A percentile compares a stretch with the other conserved stretches of the same genome.
Conservation (phyloP, 345 rosid species). For the Euphorbia peplus region DNA sequence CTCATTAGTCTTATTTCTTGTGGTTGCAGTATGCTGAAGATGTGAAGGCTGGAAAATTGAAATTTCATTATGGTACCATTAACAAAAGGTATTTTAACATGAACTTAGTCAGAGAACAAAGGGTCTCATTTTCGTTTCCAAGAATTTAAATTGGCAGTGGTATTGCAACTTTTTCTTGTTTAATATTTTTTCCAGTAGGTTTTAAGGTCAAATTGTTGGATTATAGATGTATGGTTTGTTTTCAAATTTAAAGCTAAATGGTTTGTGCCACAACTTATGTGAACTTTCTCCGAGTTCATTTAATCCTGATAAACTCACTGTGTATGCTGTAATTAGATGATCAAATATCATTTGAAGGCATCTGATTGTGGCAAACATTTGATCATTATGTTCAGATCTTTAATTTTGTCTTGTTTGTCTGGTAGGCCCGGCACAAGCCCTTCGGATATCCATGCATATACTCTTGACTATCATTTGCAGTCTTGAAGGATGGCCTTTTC, state of each 20-base stretch:
- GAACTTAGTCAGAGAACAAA: neutral
- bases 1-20: constrained; percentile 11
- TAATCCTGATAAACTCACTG: too few species aligned
- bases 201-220: neutral
- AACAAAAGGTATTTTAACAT: constrained; percentile 59
- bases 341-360: too few species aligned
- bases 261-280: neutral
- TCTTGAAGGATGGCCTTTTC: constrained; percentile 34
- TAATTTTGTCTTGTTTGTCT: constrained; percentile 8
- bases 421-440: constrained; percentile 91
- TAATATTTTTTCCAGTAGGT: neutral
- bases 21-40: constrained; percentile 76
- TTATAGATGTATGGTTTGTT: neutral
- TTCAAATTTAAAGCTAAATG: neutral
- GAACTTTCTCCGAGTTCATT: neutral
- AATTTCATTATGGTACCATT: constrained; percentile 87
- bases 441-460: constrained; percentile 71
- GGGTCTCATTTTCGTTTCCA: neutral
- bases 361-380: too few species aligned
- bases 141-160: neutral
- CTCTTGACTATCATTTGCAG: constrained; percentile 76
- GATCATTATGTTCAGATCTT: neutral
- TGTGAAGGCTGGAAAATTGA: constrained; percentile 52
- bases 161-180: neutral
- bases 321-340: too few species aligned